Conservation (phyloP, 768 basidiomycete species). For the Stropharia rugosoannulata region DNA sequence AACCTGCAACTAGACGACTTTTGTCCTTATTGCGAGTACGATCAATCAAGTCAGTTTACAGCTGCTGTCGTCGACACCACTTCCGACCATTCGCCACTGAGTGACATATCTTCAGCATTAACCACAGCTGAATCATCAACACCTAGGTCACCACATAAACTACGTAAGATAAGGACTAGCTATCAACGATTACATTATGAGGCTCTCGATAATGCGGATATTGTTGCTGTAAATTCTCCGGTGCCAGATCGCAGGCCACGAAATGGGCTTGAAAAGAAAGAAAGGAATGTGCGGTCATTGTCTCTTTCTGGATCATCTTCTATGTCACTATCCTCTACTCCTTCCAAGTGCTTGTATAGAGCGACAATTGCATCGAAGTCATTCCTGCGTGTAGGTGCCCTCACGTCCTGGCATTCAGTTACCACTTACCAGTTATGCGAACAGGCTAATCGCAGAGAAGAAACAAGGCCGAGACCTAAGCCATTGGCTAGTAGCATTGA, state of each 20-base stretch:
- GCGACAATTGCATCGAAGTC: not conserved
- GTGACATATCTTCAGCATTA: not conserved
- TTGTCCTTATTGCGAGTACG: slow-evolving; percentile 25
- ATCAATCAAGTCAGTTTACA: slow-evolving; percentile 5
- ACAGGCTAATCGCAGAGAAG: slow-evolving; percentile 11
- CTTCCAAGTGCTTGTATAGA: not conserved
- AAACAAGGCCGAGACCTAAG: slow-evolving; percentile 19
- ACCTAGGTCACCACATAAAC: slow-evolving; percentile 12
- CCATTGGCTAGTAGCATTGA: slow-evolving; percentile 21
- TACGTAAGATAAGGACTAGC: slow-evolving; percentile 19
- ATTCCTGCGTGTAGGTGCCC: not conserved
- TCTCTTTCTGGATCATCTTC: slow-evolving; percentile 1
- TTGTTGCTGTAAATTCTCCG: slow-evolving; percentile 11
- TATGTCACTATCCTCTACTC: slow-evolving; percentile 1
- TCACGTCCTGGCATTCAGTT: not conserved
- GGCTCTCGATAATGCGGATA: slow-evolving; percentile 6
- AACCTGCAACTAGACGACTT: slow-evolving; percentile 14
- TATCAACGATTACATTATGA: slow-evolving; percentile 17
- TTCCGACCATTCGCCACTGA: not conserved
- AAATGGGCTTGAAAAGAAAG: slow-evolving; percentile 22
- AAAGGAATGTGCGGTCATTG: slow-evolving; percentile 9
- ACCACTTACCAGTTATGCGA: not conserved
- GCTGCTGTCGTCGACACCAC: not conserved
- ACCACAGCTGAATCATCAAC: not conserved
- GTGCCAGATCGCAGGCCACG: slow-evolving; percentile 11